Base-by-base conservation (phyloP, 805 yeast genomes). In the Candida morakotiae region DNA sequence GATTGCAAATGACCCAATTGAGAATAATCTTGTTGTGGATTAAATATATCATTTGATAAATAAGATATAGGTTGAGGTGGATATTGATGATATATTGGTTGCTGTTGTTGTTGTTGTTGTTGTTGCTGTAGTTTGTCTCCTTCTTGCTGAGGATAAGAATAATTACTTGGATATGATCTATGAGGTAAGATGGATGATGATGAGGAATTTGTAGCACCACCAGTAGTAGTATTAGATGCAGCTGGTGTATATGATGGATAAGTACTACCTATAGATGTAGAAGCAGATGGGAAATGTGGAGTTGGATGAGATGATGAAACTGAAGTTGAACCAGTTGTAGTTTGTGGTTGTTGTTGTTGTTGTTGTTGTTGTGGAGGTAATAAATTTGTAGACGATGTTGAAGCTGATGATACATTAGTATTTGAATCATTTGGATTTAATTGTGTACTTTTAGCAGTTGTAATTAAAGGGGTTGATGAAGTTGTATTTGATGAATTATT, bases 51-150 rank as follows among this genome's bases (percentile, higher is more conserved):
- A 13, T 31, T 31, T 1, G 40, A 25, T 11, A 32, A 16, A 21
- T 37, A 37, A 10, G 36, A 9, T 2, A 37, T 20, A 7, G 32
- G 37, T 19, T 38, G 37, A 5, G 37, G 37, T 7, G 37, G 40
- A 11, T 26, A 37, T 23, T 21, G 40, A 13, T 27, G 40, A 20
- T 28, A 37, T 14, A 22, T 6, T 3, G 25, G 20, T 24, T 15
- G 16, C 22, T 14, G 28, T 17, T 31, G 34, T 23, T 31, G 34
- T n/a, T 14, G 27, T 26, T 34, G 37, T 34, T 26, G 34, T 28
- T 38, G 37, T 18, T 26, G 37, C 16, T n/a, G 30, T 28, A 14
- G 19, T 21, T 21, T 28, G 17, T n/a, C 19, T 3, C 8, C 15
- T 19, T 22, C 21, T n/a, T n/a, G n/a, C n/a, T n/a, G n/a, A 7